Base-by-base conservation (phyloP, 129 eudicot genomes). In the Saposhnikovia divaricata region DNA sequence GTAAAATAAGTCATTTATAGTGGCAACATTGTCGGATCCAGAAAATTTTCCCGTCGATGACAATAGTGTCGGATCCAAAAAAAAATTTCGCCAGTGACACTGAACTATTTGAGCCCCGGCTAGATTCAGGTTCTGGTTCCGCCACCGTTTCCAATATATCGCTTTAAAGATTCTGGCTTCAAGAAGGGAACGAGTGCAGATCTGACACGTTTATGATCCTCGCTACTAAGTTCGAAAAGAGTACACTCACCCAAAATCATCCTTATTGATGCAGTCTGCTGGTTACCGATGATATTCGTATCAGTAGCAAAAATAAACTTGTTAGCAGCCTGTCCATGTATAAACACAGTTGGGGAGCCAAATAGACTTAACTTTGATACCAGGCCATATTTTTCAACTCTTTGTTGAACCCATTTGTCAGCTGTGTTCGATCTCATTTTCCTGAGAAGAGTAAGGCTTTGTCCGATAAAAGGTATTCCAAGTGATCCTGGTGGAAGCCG, bases 261-360 rank as follows among this genome's bases (percentile, higher is more conserved):
- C 74, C 38, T 79, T 13, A 84, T 51, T 2, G 90, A 87, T 2
- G 76, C 73, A 14, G 85, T 78, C 79, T 83, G 89, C 72, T 83
- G 87, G 50, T 83, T 86, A 71, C 78, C 50, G 16, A 83, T 16
- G 12, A 43, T 73, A 77, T 25, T 69, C n/a, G 81, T 77, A 69
- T 81, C 85, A 45, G 77, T 55, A 9, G 77, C 69, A 79, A 86
- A 83, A 25, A 83, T 83, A 57, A 86, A 75, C 87, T 83, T 86
- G 79, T 86, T 86, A 25, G 87, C 89, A 74, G 85, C 87, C 51
- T 66, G 87, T 45, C 89, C 89, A 50, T 78, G 40, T 8, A 86
- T 81, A 59, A 86, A 86, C 8, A 81, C 87, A 2, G 83, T 75
- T 10, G 89, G 87, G 14, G 71, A 73, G 6, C 87, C 89, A 69